Evolutionary conservation across 1,284 basidiomycete species (phyloP).

Genomic region (Neotropicomus parvogracilis): DNA sequence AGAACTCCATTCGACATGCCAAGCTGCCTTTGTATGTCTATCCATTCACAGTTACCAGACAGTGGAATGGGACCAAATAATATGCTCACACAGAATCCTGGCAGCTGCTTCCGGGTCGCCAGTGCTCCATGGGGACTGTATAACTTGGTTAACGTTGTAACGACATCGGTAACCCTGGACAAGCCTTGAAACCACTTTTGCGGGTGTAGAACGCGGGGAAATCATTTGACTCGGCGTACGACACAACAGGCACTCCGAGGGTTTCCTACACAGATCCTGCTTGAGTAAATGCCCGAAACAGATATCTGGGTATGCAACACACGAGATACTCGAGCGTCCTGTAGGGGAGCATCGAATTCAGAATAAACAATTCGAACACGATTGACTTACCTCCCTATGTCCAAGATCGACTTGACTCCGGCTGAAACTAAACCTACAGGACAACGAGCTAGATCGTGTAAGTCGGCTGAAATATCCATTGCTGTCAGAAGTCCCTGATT

Average conservation of each 20-base stretch:
- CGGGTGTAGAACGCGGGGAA: conserved; percentile 96
- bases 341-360: conserved; percentile 10
- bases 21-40: conserved; percentile 62
- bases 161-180: background rate
- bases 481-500: conserved; percentile 44
- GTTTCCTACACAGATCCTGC: conserved; percentile 72
- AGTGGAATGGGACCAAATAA: background rate
- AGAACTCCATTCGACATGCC: conserved; percentile 71
- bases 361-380: background rate
- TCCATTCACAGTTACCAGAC: conserved; percentile 7
- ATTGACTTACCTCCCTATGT: conserved; percentile 69
- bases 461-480: conserved; percentile 93
- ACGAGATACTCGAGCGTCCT: conserved; percentile 94
- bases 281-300: background rate
- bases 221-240: conserved; percentile 71
- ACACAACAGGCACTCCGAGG: conserved; percentile 87
- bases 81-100: conserved; percentile 59
- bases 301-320: conserved; percentile 17
- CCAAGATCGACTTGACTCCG: conserved; percentile 93
- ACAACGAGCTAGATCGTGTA: conserved; percentile 79
- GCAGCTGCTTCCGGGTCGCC: conserved; percentile 63
- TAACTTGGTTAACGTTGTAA: conserved; percentile 8
- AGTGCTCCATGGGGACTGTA: conserved; percentile 68
- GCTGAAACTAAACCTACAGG: conserved; percentile 90
- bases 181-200: conserved; percentile 73